Base-by-base conservation (phyloP, 1,139 yeast species). In the Lodderomyces jiufengensis region DNA sequence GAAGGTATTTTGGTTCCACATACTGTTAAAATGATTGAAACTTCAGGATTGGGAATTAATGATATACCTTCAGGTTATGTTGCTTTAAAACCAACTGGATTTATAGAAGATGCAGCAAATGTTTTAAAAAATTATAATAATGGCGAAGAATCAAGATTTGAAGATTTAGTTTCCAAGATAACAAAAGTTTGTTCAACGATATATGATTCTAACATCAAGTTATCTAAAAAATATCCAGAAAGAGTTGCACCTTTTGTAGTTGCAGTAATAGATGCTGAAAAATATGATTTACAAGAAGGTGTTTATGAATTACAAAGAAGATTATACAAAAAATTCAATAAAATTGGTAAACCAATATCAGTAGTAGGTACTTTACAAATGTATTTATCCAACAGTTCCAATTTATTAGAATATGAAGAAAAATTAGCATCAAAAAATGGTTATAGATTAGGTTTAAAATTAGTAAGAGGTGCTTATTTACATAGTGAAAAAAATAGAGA, bases 401-500 rank as follows among this genome's bases (percentile, higher is more conserved):
- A 70, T 21, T 73, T 84, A 48, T 66, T 90, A 46, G 61, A 76
- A 25, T 46, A 61, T 31, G 97, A 90, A 55, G 76, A 79, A 47
- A 63, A 69, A 43, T 66, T 80, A 42, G 96, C 97, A 10, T 51
- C 62, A 41, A 59, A 73, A 41, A 72, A 74, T 43, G 69, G 72
- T 41, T 90, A 88, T 61, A 76, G 84, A 54, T 64, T 88, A 43
- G 97, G 96, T 14, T 70, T 88, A 66, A 92, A 92, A 61, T 73
- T 92, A 39, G 98, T 92, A n/a, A 79, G 98, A 59, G 98, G 98
- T 45, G 98, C 98, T 6, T 92, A 92, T 65, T 78, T 90, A 45
- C 97, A 90, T 58, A 79, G 95, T 3, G 97, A 92, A 63, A 76
- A 83, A 29, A 70, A 83, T 46, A 73, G 97, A 52, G 47, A 57